Conservation (phyloP, 768 basidiomycete species). For the Dioszegia hungarica region DNA sequence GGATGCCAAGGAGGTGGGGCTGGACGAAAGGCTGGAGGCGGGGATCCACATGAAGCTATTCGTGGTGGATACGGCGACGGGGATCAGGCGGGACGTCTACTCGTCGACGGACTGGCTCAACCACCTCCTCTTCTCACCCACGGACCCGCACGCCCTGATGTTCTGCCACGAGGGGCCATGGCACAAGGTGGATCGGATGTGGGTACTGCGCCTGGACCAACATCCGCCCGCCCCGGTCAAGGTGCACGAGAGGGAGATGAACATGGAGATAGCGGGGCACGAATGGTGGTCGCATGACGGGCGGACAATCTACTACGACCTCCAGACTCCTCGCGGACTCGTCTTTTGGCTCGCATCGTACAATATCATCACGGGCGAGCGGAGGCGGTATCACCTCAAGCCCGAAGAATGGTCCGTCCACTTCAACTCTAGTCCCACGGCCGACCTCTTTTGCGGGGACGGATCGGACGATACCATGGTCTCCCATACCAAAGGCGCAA, state of each 20-base stretch:
- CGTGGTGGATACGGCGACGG: slow-evolving; percentile 11
- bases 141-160: slow-evolving; percentile 18
- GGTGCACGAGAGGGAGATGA: slow-evolving; percentile 20
- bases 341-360: slow-evolving; percentile 25
- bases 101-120: slow-evolving; percentile 24
- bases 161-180: slow-evolving; percentile 26
- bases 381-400: slow-evolving; percentile 13
- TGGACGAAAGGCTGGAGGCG: slow-evolving; percentile 19
- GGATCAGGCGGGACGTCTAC: slow-evolving; percentile 15
- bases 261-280: slow-evolving; percentile 29
- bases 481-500: slow-evolving; percentile 9
- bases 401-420: slow-evolving; percentile 25
- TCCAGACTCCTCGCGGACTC: slow-evolving; percentile 23
- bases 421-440: slow-evolving; percentile 9
- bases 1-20: slow-evolving; percentile 20
- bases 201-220: slow-evolving; percentile 13
- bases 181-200: slow-evolving; percentile 24
- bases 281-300: slow-evolving; percentile 23
- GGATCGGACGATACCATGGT: slow-evolving; percentile 21
- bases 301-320: slow-evolving; percentile 19
- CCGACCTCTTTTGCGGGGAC: slow-evolving; percentile 18
- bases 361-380: slow-evolving; percentile 14
- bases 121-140: slow-evolving; percentile 23
- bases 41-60: slow-evolving; percentile 17
- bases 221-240: background rate